phyloP scores from a whole-genome alignment of 2,329 filamentous ascomycete species.

The Colletotrichum tropicicola region DNA sequence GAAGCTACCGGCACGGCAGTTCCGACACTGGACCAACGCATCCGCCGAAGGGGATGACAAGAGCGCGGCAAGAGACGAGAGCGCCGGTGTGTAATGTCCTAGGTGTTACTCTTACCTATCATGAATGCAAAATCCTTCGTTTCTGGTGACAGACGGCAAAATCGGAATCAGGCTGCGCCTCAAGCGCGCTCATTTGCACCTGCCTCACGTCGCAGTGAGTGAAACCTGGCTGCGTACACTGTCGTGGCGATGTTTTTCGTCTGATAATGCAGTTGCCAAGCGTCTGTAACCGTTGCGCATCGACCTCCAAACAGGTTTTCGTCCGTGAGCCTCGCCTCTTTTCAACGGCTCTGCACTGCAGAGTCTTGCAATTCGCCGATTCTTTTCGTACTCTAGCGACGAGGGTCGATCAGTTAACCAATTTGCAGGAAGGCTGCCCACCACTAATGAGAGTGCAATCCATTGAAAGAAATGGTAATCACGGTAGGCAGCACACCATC shows the following conservation, averaged over 20 bases:
- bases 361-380: not conserved
- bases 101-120: not conserved
- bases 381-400: not conserved
- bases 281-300: constrained; percentile 10
- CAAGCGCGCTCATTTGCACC: not conserved
- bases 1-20: constrained; percentile 38
- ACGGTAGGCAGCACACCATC: not conserved
- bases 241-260: not conserved
- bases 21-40: constrained; percentile 32
- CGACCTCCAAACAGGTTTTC: not conserved
- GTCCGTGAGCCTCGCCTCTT: constrained; percentile 1
- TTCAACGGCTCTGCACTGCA: not conserved
- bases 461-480: too few relatives aligned
- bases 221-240: constrained; percentile 13
- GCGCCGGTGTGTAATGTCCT: constrained; percentile 1
- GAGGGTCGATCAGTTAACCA: not conserved
- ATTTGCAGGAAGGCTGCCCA: too few relatives aligned
- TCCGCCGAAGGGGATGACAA: not conserved
- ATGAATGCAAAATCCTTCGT: not conserved
- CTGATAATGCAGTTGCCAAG: constrained; percentile 11
- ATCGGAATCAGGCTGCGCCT: constrained; percentile 10
- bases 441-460: not conserved
- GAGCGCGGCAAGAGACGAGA: not conserved
- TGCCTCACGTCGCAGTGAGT: not conserved
- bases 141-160: not conserved